These are phyloP conservation scores for Meyerozyma carpophila DNA, from an alignment of 1,139 yeast genomes.

Conservation along the genomic window DNA sequence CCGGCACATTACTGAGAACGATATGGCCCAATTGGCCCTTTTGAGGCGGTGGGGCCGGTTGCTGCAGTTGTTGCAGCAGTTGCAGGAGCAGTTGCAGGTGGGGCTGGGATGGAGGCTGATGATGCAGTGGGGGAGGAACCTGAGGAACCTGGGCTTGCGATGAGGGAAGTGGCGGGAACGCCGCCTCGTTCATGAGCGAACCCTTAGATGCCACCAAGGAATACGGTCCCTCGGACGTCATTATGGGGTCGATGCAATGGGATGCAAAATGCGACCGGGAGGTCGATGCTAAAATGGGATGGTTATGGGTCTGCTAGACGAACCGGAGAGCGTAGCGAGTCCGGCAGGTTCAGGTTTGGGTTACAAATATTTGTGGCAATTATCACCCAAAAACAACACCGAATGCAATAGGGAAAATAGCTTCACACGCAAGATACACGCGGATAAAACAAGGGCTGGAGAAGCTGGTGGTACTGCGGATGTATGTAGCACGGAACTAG, in stretches of 20 bases:
- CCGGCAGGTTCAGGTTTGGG: not conserved
- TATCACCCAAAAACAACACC: not conserved
- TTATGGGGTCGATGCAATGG: not conserved
- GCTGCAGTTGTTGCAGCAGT: not conserved
- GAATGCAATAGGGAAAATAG: not conserved
- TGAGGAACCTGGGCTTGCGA: not conserved
- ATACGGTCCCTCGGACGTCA: conserved; percentile 1
- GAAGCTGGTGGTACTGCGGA: too few relatives aligned
- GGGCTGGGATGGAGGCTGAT: not conserved
- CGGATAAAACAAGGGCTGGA: not conserved
- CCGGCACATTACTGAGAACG: conserved; percentile 48
- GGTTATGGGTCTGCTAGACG: not conserved
- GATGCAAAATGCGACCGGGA: not conserved
- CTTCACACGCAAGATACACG: not conserved
- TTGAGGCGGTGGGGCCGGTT: too few relatives aligned
- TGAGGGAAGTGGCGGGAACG: not conserved
- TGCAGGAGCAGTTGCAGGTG: not conserved
- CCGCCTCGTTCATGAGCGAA: conserved; percentile 1
- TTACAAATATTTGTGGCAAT: not conserved
- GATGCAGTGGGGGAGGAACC: too few relatives aligned
- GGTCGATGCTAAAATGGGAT: not conserved
- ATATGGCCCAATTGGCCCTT: not conserved
- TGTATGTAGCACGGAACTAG: too few relatives aligned
- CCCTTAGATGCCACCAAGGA: not conserved
- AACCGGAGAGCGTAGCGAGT: not conserved